Base-by-base conservation (phyloP, 495 filamentous ascomycete species). In the Hypoxylon intermedium region DNA sequence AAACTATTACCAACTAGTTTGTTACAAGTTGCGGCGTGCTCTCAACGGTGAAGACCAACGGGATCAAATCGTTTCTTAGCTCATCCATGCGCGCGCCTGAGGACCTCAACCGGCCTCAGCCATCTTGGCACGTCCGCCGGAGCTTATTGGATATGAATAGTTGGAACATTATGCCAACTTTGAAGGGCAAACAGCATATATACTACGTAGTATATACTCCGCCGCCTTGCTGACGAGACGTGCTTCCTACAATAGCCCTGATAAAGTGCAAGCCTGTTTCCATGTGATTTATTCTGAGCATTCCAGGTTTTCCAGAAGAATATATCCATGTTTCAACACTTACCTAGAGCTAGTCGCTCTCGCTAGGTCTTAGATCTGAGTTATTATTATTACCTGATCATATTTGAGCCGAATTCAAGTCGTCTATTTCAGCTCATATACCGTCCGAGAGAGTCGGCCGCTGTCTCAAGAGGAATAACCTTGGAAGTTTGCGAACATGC, bases 131-230 rank as follows among this genome's bases (percentile, higher is more conserved):
- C 23, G 56, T 15, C 41, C 46, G 19, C 31, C 31, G 13, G 41
- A 50, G 52, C 33, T 18, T 60, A 65, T 60, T 65, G 56, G 62
- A 53, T 40, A 34, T 45, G 49, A 45, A 47, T 43, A 46, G 40
- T 37, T 26, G 44, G 55, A 49, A n/a, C n/a, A n/a, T n/a, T n/a
- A n/a, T n/a, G n/a, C n/a, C n/a, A n/a, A n/a, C n/a, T n/a, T n/a
- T n/a, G n/a, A n/a, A 54, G n/a, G 23, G 21, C 48, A 28, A 51
- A 24, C 42, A 34, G n/a, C n/a, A n/a, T n/a, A 50, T 26, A 45
- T 28, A 23, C 23, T 51, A 56, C 52, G 46, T 61, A 34, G 45
- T 56, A 56, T 50, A 26, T 47, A 47, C 53, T 40, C 43, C 18
- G 53, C 47, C 53, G 49, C 49, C 19, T n/a, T 40, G 44, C 54